A percentile compares a stretch with the other conserved stretches of the same genome.
Evolutionary conservation across 352 stramenopile species (phyloP).

Genomic region (Globisporangium spiculum): DNA sequence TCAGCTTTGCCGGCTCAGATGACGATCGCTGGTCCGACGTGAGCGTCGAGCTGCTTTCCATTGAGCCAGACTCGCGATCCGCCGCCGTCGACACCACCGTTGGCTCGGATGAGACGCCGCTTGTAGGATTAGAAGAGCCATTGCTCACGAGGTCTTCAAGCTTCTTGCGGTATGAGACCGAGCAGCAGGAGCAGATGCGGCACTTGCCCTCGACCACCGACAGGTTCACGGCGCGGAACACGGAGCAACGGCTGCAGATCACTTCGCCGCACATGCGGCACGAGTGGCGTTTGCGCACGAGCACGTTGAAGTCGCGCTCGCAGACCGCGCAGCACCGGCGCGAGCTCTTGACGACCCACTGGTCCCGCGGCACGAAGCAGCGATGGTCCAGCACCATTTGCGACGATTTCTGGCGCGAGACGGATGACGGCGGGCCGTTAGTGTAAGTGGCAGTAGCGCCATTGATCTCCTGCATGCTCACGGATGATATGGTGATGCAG

Average conservation of each 20-base stretch:
- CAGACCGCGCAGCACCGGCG: conserved; percentile 63
- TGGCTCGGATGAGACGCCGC: not conserved
- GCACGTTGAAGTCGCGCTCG: conserved; percentile 59
- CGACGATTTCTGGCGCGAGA: conserved; percentile 16
- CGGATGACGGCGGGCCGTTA: conserved; percentile 12
- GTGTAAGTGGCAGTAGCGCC: conserved; percentile 18
- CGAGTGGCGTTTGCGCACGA: conserved; percentile 65
- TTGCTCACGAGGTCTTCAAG: conserved; percentile 12
- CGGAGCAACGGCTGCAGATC: conserved; percentile 72
- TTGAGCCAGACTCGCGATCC: not conserved
- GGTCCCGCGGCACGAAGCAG: conserved; percentile 50
- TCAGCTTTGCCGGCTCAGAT: not conserved
- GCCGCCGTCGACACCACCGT: not conserved
- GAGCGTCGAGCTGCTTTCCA: not conserved
- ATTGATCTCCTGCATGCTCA: conserved; percentile 12
- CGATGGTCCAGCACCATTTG: conserved; percentile 54
- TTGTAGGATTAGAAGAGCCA: not conserved
- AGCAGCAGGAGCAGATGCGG: conserved; percentile 72
- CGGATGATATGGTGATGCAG: conserved; percentile 3
- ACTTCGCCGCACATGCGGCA: conserved; percentile 83
- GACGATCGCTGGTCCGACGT: not conserved
- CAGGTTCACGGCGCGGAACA: conserved; percentile 64
- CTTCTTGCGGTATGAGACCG: conserved; percentile 58
- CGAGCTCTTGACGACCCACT: conserved; percentile 53
- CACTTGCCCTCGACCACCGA: conserved; percentile 60